Evolutionary conservation across 305 asterid genomes (phyloP).

Genomic region (Withania somnifera): DNA sequence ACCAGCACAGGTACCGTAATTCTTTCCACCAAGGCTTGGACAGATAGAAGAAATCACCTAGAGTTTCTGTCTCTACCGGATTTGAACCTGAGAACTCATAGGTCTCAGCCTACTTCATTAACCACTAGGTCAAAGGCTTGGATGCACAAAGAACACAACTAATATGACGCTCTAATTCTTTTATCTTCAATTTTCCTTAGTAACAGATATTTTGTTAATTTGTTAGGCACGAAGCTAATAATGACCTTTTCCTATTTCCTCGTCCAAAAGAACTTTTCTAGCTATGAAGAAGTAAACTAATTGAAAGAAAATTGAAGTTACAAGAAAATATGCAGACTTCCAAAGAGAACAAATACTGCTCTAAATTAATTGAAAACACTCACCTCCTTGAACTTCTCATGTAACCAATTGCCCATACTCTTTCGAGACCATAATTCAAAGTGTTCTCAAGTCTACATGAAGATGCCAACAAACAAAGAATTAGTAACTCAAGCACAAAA

Average conservation of each 20-base stretch:
- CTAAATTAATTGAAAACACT: slow-evolving; percentile 4
- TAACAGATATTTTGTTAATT: not conserved
- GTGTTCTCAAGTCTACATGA: slow-evolving; percentile 90
- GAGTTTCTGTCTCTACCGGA: not conserved
- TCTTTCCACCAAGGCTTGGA: not conserved
- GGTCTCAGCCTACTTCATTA: not conserved
- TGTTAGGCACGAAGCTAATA: not conserved
- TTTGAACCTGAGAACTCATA: not conserved
- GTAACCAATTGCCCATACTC: slow-evolving; percentile 98
- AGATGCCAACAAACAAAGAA: slow-evolving; percentile 4
- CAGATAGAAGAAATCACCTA: not conserved
- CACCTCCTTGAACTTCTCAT: slow-evolving; percentile 88
- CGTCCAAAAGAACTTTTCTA: not conserved
- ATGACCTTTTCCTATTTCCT: not conserved
- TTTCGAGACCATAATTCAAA: slow-evolving; percentile 91
- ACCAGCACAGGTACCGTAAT: not conserved
- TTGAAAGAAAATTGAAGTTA: not conserved
- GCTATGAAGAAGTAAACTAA: not conserved
- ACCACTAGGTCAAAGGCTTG: not conserved
- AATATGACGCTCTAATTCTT: not conserved
- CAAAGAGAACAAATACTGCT: not conserved
- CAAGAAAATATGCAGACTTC: not conserved
- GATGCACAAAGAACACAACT: not conserved
- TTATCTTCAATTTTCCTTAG: not conserved
- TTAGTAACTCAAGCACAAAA: not conserved